A percentile compares a stretch with the other conserved stretches of the same genome.
These are phyloP conservation scores for Adansonia grandidieri DNA, from an alignment of 441 rosid species.

Conservation along the genomic window DNA sequence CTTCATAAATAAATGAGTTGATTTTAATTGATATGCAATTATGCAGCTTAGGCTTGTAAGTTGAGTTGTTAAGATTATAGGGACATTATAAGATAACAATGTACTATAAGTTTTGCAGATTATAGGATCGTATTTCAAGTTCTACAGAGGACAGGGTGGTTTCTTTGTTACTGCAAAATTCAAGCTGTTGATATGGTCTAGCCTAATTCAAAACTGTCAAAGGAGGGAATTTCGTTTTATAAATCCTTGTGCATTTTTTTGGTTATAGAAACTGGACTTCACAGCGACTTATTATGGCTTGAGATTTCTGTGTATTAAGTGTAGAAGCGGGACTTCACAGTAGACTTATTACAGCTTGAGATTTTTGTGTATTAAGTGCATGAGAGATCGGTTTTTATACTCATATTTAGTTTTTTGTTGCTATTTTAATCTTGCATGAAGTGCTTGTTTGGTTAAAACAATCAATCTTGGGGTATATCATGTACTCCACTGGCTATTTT, in stretches of 20 bases:
- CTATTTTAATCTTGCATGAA: slow-evolving; percentile 7
- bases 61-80: slow-evolving; percentile 5
- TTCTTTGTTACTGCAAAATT: background rate
- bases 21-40: background rate
- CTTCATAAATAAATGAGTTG: background rate
- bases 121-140: background rate
- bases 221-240: slow-evolving; percentile 4
- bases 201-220: slow-evolving; percentile 6
- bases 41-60: background rate
- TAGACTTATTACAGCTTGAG: background rate
- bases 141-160: background rate
- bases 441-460: slow-evolving; percentile 2
- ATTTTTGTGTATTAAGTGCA: background rate
- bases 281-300: background rate
- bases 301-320: background rate
- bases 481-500: background rate
- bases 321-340: background rate
- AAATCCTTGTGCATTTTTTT: background rate
- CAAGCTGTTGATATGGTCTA: background rate
- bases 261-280: slow-evolving; percentile 5
- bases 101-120: background rate
- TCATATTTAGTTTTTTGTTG: background rate
- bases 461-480: slow-evolving; percentile 1
- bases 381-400: background rate
- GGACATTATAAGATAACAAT: background rate